Conservation (phyloP, 2,329 filamentous ascomycete species). For the Knufia petricola region DNA sequence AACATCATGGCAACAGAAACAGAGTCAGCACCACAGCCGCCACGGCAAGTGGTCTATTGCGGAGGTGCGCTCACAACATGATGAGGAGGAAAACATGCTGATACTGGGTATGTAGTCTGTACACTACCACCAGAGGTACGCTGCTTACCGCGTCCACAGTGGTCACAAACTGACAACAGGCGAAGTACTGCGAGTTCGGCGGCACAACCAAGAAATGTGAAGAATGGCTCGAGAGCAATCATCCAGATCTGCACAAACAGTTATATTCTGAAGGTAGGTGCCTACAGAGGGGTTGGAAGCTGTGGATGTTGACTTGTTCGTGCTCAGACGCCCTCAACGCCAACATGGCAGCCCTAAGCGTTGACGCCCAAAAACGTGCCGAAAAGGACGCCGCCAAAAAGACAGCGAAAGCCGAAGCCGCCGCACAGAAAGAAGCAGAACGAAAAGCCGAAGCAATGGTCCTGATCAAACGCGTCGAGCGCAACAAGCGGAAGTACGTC, state of each 20-base stretch:
- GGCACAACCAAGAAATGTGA: slow-evolving; percentile 94
- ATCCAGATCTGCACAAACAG: slow-evolving; percentile 62
- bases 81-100: slow-evolving; percentile 12
- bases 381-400: slow-evolving; percentile 97
- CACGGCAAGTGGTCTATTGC: slow-evolving; percentile 50
- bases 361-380: slow-evolving; percentile 88
- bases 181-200: slow-evolving; percentile 95
- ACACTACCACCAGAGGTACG: slow-evolving; percentile 58
- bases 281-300: neutral
- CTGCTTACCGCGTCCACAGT: slow-evolving; percentile 18
- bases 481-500: slow-evolving; percentile 95
- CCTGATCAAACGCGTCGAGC: slow-evolving; percentile 90
- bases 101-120: slow-evolving; percentile 42
- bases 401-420: slow-evolving; percentile 82
- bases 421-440: slow-evolving; percentile 72
- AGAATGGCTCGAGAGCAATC: slow-evolving; percentile 76
- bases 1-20: slow-evolving; percentile 17
- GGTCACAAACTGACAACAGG: neutral
- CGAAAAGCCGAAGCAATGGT: slow-evolving; percentile 74
- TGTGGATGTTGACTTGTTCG: neutral
- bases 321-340: slow-evolving; percentile 67
- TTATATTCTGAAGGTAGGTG: slow-evolving; percentile 75
- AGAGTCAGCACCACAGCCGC: slow-evolving; percentile 32
- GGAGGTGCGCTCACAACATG: slow-evolving; percentile 39
- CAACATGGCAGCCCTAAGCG: slow-evolving; percentile 72